A percentile compares a stretch with the other conserved stretches of the same genome.
phyloP scores from a whole-genome alignment of 164 flowering plant species.

The Stephania cephalantha region DNA sequence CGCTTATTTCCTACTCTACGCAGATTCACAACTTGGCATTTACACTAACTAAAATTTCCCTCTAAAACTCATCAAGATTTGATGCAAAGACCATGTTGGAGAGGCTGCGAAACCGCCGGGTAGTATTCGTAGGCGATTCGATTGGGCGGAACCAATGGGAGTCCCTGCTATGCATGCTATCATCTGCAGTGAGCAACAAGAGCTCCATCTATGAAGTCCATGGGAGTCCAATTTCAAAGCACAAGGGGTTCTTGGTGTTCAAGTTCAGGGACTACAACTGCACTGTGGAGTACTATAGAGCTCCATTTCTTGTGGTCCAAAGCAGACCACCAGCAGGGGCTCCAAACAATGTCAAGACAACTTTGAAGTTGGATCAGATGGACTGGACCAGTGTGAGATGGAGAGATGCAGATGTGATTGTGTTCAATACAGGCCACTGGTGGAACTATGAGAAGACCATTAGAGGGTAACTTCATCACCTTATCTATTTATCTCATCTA shows the following conservation, averaged over 20 bases:
- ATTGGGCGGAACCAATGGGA: conserved; percentile 99
- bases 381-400: conserved; percentile 78
- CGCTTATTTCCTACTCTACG: neutral
- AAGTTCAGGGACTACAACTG: conserved; percentile 77
- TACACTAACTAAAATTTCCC: too few species aligned
- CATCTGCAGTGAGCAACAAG: conserved; percentile 58
- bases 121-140: conserved; percentile 92
- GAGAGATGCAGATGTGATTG: conserved; percentile 82
- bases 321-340: conserved; percentile 64
- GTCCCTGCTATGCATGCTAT: conserved; percentile 91
- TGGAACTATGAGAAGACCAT: conserved; percentile 95
- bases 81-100: conserved; percentile 76
- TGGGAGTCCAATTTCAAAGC: conserved; percentile 94
- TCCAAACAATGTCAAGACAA: conserved; percentile 36
- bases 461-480: conserved; percentile 49
- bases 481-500: neutral
- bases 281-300: conserved; percentile 88
- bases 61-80: conserved; percentile 36
- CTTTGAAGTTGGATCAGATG: conserved; percentile 77
- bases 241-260: conserved; percentile 81
- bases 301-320: conserved; percentile 89
- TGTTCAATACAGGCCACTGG: conserved; percentile 96
- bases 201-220: conserved; percentile 80
- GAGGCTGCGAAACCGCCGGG: conserved; percentile 57
- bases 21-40: neutral